These are phyloP conservation scores for Arabidopsis arenosa DNA, from an alignment of 345 rosid species.

Conservation along the genomic window DNA sequence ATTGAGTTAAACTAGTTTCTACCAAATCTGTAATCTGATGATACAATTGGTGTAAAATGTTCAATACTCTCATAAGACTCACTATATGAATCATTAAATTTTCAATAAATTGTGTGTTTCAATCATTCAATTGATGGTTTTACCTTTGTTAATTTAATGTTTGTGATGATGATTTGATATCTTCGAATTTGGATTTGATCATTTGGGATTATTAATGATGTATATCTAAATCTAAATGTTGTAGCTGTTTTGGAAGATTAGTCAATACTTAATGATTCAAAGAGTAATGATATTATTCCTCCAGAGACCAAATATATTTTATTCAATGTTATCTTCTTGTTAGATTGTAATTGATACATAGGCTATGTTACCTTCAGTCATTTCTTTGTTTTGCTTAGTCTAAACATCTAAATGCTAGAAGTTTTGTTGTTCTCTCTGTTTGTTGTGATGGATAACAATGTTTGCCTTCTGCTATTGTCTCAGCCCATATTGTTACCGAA, in stretches of 20 bases:
- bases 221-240: not conserved
- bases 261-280: not conserved
- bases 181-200: conserved; percentile 21
- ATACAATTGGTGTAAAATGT: conserved; percentile 13
- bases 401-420: not conserved
- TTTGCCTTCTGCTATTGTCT: not conserved
- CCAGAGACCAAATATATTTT: not conserved
- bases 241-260: not conserved
- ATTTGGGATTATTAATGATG: conserved; percentile 12
- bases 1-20: conserved; percentile 43
- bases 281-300: not conserved
- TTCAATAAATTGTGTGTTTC: not conserved
- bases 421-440: not conserved
- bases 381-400: not conserved
- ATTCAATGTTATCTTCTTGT: not conserved
- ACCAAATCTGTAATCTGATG: conserved; percentile 23
- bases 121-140: not conserved
- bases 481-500: not conserved
- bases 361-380: not conserved
- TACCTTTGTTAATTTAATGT: conserved; percentile 16
- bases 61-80: conserved; percentile 20
- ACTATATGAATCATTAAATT: conserved; percentile 1
- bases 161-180: not conserved
- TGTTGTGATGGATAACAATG: not conserved
- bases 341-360: not conserved